Base-by-base conservation (phyloP, 805 yeast species). In the Spathaspora girioi region DNA sequence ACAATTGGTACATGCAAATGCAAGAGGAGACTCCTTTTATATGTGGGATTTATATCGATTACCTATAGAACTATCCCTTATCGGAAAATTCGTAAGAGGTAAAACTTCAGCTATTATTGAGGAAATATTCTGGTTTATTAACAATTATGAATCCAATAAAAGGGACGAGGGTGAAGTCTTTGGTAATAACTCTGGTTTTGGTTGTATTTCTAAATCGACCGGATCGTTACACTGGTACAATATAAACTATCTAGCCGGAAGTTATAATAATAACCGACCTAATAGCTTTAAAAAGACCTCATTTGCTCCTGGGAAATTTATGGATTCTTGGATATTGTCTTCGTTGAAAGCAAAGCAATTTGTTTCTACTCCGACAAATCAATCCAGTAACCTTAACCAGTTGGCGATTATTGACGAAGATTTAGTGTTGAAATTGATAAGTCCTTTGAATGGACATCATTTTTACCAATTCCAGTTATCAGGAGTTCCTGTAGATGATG, bases 211-310 rank as follows among this genome's bases (percentile, higher is more conserved):
- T 23, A 69, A 71, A 50, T 64, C 72, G 4, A 71, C 79, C 12
- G 90, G 90, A 0, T 77, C 87, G 0, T 64, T 86, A 17, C 90
- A 85, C 58, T 82, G 85, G 77, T 85, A 79, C 61, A 75, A 75
- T 49, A 64, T 70, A 46, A 78, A 76, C 53, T 76, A 77, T 52
- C 59, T 60, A 54, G 61, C 65, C 6, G 76, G 75, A 1, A 66
- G 64, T 45, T 60, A 61, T 43, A 56, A 58, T 45, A 48, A 59
- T 46, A 70, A 69, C 48, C 56, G 54, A 29, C 75, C 73, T 12
- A 71, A 65, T 49, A 59, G 58, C 12, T 54, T 66, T 20, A 45
- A 47, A 27, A 38, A 47, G 48, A 47, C 51, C 31, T 12, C 14
- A 12, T 14, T 27, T 12, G 20, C 32, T 17, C 27, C 46, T 10